phyloP scores from a whole-genome alignment of 345 rosid species.

The Rhodomyrtus tomentosa region DNA sequence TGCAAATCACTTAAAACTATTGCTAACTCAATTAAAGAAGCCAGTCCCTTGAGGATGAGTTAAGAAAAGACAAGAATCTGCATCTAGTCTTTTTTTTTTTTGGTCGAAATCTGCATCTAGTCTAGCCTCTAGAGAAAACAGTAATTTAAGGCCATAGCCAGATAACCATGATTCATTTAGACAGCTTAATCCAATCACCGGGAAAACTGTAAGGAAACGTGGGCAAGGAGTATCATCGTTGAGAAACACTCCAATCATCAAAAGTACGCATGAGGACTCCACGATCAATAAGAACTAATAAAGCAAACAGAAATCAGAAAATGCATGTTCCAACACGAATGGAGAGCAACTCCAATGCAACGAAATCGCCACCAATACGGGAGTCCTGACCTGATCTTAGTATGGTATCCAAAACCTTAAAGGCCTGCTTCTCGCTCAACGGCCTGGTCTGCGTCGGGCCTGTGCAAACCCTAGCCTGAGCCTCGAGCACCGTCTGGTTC shows the following conservation, averaged over 20 bases:
- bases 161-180: not conserved
- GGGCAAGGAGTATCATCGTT: not conserved
- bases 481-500: constrained; percentile 78
- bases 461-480: constrained; percentile 94
- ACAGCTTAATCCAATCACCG: not conserved
- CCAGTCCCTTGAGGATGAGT: not conserved
- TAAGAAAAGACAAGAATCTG: not conserved
- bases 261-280: not conserved
- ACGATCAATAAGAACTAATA: not conserved
- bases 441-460: constrained; percentile 90
- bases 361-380: not conserved
- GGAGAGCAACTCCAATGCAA: not conserved
- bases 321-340: not conserved
- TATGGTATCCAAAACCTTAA: constrained; percentile 62
- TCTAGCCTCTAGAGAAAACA: not conserved
- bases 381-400: constrained; percentile 50
- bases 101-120: not conserved
- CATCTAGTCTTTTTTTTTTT: not conserved
- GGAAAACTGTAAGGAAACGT: not conserved
- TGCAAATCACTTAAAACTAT: not conserved
- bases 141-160: not conserved
- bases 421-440: constrained; percentile 63
- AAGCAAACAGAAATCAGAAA: not conserved
- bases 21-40: not conserved
- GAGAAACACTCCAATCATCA: not conserved